Conservation (phyloP, 768 basidiomycete genomes). For the Serendipita sp. region DNA sequence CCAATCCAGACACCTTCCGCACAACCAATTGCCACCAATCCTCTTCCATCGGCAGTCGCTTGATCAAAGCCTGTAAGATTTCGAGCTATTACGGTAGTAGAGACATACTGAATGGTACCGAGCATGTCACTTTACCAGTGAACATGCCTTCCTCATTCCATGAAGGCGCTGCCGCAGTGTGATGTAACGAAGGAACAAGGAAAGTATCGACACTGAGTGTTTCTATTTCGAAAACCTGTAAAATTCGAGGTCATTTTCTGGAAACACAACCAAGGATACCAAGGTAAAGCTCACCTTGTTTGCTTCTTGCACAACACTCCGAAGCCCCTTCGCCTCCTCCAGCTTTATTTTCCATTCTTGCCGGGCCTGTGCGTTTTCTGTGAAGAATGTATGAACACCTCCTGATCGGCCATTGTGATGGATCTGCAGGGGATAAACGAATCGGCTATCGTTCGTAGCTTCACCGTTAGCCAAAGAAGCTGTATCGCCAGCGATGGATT, state of each 20-base stretch:
- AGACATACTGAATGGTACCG: constrained; percentile 72
- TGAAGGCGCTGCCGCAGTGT: constrained; percentile 28
- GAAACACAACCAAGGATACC: background rate
- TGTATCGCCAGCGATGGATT: constrained; percentile 17
- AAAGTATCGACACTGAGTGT: constrained; percentile 82
- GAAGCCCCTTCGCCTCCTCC: constrained; percentile 70
- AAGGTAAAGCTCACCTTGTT: constrained; percentile 37
- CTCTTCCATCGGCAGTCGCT: constrained; percentile 74
- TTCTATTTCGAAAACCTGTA: constrained; percentile 70
- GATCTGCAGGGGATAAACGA: constrained; percentile 75
- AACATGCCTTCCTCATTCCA: constrained; percentile 57
- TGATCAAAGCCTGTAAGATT: constrained; percentile 10
- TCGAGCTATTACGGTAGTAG: background rate
- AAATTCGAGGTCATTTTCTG: background rate
- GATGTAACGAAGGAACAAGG: constrained; percentile 49
- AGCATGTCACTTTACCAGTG: constrained; percentile 81
- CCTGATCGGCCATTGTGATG: constrained; percentile 80
- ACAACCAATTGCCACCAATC: constrained; percentile 84
- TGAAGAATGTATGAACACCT: constrained; percentile 74
- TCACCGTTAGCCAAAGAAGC: constrained; percentile 18
- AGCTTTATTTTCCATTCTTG: constrained; percentile 81
- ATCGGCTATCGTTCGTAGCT: constrained; percentile 43
- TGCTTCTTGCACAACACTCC: constrained; percentile 77
- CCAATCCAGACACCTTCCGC: constrained; percentile 95
- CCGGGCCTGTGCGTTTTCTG: constrained; percentile 60